Base-by-base conservation (phyloP, 345 rosid species). In the Clausena lansium region DNA sequence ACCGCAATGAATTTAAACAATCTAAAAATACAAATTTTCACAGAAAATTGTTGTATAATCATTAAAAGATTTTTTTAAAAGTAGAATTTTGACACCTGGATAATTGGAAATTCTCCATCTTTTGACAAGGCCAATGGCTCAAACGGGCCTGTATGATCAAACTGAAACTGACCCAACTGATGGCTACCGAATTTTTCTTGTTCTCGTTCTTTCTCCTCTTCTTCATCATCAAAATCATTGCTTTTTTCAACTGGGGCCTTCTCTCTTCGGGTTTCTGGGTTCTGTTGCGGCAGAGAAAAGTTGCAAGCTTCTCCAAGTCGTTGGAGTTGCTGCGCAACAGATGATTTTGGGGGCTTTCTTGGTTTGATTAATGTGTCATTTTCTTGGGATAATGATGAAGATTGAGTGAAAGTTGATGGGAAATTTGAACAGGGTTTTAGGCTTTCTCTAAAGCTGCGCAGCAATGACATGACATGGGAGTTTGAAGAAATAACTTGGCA, bases 301-400 rank as follows among this genome's bases (percentile, higher is more conserved):
- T 77, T 32, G 8, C 0, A 82, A 5, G 84, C 74, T n/a, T 87
- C 90, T 13, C 89, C 90, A 38, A 95, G 94, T 69, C 99, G 96
- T 50, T 79, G 93, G 68, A 95, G 88, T 80, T 93, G 98, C 82
- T 82, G 88, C 1, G 89, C 83, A 74, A 95, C 84, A 64, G 93
- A 88, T 62, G 99, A 89, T 83, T 92, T 95, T 4, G 98, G 98
- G 60, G 99, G 99, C 82, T 86, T 93, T 81, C 98, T 87, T 33
- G 78, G 81, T 71, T 74, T 84, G 39, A 54, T 30, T 25, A 77
- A 8, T 67, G 87, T 85, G n/a, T 85, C 84, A 2, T 73, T 35
- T 3, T 84, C 85, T 78, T 84, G 91, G 38, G 88, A 82, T 11
- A 81, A 79, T 33, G 82, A 82, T 28, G 85, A 76, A 60, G 81